Evolutionary conservation across 805 yeast genomes (phyloP).

Genomic region (Saccharomycopsis fodiens): DNA sequence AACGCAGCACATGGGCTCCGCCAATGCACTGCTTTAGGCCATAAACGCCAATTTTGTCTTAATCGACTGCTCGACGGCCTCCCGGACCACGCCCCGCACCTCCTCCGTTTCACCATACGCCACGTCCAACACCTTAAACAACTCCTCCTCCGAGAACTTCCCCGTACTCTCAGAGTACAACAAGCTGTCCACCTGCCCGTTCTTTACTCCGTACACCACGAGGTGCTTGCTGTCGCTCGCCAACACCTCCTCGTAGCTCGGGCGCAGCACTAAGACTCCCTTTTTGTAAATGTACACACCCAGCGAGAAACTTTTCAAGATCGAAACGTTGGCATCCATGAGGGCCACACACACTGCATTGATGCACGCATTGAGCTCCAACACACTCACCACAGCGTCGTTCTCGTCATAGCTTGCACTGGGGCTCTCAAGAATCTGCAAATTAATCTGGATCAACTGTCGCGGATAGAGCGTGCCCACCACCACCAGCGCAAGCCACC

Average conservation of each 20-base stretch:
- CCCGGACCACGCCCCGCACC: neutral
- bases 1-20: no score
- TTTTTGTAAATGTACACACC: constrained; percentile 2
- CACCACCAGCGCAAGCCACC: constrained; percentile 54
- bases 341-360: constrained; percentile 72
- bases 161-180: constrained; percentile 16
- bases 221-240: constrained; percentile 13
- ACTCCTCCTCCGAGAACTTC: constrained; percentile 5
- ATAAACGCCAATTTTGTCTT: neutral
- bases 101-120: neutral
- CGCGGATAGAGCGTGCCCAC: constrained; percentile 63
- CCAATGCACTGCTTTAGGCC: no score
- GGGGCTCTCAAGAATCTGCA: constrained; percentile 48
- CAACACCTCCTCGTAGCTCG: neutral
- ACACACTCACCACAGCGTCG: constrained; percentile 28
- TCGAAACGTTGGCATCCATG: constrained; percentile 70
- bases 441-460: constrained; percentile 62
- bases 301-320: constrained; percentile 26
- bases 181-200: constrained; percentile 9
- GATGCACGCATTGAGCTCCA: constrained; percentile 60
- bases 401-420: constrained; percentile 29
- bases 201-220: constrained; percentile 17
- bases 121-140: constrained; percentile 1
- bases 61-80: neutral
- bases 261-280: constrained; percentile 1